Evolutionary conservation across 2,329 filamentous ascomycete genomes (phyloP), one percentile per base, ranked within the genome.

Genomic region (Fusarium nematophilum): DNA sequence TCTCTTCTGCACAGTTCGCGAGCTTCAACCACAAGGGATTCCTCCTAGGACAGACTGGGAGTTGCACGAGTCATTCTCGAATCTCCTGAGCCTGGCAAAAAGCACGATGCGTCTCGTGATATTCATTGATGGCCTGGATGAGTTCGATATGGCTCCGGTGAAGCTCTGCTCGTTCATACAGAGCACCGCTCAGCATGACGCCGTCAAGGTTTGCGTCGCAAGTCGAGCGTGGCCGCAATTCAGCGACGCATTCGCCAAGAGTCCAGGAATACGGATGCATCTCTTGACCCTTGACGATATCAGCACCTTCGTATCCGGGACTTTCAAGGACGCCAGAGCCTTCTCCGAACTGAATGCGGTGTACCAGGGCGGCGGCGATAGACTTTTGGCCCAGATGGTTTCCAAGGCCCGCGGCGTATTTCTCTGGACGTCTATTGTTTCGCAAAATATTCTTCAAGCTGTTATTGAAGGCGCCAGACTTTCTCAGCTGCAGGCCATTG

Each of bases 151-250:
- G 5, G 25, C 46, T 3, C 53, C 30, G 3, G 6, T 47, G 7
- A 14, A 51, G n/a, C 9, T 52, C 4, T 51, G 46, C 10, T 13
- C 14, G 2, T 10, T 18, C 7, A 34, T 55, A 34, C 21, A 30
- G 8, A 10, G 29, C 5, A 46, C 45, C 18, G 14, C 38, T 4
- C n/a, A 14, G 9, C 38, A 40, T 23, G 6, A 5, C 2, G 11
- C 11, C 4, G 25, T 46, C 52, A 55, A 55, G 31, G 9, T 36
- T 5, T 55, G 52, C 11, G 52, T 50, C 23, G 45, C 53, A 6
- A 56, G 53, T 18, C 36, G 47, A 5, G 18, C 47, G 5, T 56
- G 53, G 53, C 34, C 40, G 3, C 34, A 42, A 25, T 56, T 56
- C 14, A 42, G 10, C 5, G 53, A 56, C 30, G 47, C 53, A 3